Evolutionary conservation across 192 early-diverging fungal species (phyloP).

Genomic region (Oehlia diaphana): DNA sequence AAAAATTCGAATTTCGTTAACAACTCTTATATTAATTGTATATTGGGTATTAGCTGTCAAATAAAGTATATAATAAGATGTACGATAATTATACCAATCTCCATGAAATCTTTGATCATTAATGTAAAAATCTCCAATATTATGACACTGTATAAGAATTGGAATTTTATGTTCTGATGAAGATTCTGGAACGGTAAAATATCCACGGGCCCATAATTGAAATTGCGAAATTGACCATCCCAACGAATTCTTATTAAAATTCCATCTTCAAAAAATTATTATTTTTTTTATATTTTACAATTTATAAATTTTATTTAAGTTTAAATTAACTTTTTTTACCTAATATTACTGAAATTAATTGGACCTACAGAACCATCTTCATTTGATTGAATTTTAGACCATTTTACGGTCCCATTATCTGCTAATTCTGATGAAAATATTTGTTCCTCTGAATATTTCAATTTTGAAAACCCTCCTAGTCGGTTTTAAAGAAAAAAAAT

Average conservation of each 20-base stretch:
- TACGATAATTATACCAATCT: conserved; percentile 62
- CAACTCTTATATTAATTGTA: conserved; percentile 53
- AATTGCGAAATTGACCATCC: conserved; percentile 59
- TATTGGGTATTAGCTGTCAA: conserved; percentile 52
- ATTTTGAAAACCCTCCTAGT: conserved; percentile 63
- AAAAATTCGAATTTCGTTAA: conserved; percentile 70
- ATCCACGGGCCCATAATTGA: conserved; percentile 50
- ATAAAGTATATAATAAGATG: conserved; percentile 44
- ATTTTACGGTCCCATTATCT: conserved; percentile 55
- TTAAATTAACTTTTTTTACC: conserved; percentile 32
- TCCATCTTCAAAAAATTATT: conserved; percentile 51
- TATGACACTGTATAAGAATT: conserved; percentile 44
- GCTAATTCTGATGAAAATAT: conserved; percentile 70
- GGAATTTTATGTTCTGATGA: conserved; percentile 3
- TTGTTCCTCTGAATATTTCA: conserved; percentile 48
- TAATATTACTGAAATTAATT: conserved; percentile 43
- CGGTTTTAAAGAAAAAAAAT: neutral
- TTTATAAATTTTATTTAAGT: too few relatives aligned
- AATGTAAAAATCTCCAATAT: conserved; percentile 67
- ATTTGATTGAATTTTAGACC: conserved; percentile 53
- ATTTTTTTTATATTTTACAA: neutral
- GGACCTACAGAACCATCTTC: conserved; percentile 56
- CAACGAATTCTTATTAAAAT: conserved; percentile 56
- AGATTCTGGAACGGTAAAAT: conserved; percentile 28
- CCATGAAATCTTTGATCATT: conserved; percentile 57